phyloP scores from a whole-genome alignment of 495 filamentous ascomycete genomes.

The Pyrenula massariospora region DNA sequence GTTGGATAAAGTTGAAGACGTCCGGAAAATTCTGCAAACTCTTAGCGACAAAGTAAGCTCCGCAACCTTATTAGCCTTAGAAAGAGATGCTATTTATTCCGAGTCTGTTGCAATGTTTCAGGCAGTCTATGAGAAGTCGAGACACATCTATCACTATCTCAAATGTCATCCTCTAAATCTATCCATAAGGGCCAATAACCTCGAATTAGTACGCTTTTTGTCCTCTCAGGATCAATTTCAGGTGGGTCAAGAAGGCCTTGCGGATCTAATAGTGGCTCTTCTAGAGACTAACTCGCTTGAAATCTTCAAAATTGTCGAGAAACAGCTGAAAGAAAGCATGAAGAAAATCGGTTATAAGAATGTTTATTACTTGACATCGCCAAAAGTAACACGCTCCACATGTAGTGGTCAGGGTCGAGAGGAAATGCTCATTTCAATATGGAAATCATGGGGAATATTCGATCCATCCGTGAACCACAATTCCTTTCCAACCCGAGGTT shows the following conservation, averaged over 20 bases:
- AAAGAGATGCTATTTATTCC: background rate
- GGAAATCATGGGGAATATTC: no score
- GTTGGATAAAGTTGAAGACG: conserved; percentile 6
- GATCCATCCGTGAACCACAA: no score
- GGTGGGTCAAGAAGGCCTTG: background rate
- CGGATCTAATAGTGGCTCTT: background rate
- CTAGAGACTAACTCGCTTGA: background rate
- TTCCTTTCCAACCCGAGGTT: no score
- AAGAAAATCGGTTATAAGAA: no score
- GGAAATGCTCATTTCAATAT: background rate
- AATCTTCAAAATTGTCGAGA: background rate
- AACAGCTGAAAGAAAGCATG: no score
- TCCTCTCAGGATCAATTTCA: background rate
- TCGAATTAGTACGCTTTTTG: background rate
- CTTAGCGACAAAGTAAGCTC: background rate
- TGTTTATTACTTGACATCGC: no score
- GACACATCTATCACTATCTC: no score
- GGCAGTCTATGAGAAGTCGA: no score
- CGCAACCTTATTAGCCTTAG: background rate
- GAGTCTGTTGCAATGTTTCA: background rate
- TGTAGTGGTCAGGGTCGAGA: background rate
- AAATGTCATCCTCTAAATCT: no score
- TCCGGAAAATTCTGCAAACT: conserved; percentile 3
- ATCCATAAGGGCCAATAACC: conserved; percentile 2
- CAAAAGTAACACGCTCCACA: background rate